Evolutionary conservation across 139 green algal genomes (phyloP), one percentile per base, ranked within the genome.

Genomic region (Coelastrella sp.): DNA sequence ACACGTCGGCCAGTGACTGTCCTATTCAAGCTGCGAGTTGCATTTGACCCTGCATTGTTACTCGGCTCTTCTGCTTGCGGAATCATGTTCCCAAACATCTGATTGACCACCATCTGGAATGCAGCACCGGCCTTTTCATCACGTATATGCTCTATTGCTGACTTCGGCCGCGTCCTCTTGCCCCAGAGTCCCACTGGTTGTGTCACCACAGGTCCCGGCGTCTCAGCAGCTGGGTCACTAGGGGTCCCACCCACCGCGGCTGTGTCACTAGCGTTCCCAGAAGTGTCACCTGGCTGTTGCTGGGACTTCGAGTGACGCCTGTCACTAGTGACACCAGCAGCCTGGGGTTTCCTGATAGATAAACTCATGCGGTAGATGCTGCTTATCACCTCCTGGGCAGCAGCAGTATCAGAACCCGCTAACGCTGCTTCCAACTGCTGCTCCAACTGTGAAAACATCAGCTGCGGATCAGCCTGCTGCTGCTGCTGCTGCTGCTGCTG

Each of bases 341-440:
- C 64, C 64, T 71, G 13, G 64, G 64, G 71, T 5, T 77, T 77
- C 61, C 56, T 61, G 64, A 60, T 10, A 32, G 81, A 78, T 56
- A 89, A 7, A 71, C 84, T 89, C 66, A 80, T 82, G 5, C 66
- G 17, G 84, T 89, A 89, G 17, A 89, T 89, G 16, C 57, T 77
- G 71, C 71, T 77, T 5, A 89, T 89, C 4, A 81, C n/a, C 17
- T 56, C 57, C 11, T 80, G 13, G 14, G 84, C 65, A 58, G 68
- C 71, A 59, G 84, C 71, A 58, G 56, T 16, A 76, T 89, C 56
- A 68, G 66, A 76, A 17, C 47, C 57, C 14, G 60, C 32, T 76
- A 80, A 20, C 5, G 84, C 84, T 7, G 17, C 19, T 71, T 89
- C 66, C 71, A 89, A 57, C 68, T 89, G 56, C 56, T 73, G 66